Base-by-base conservation (phyloP, 805 yeast genomes). In the Pichia cephalocereana region DNA sequence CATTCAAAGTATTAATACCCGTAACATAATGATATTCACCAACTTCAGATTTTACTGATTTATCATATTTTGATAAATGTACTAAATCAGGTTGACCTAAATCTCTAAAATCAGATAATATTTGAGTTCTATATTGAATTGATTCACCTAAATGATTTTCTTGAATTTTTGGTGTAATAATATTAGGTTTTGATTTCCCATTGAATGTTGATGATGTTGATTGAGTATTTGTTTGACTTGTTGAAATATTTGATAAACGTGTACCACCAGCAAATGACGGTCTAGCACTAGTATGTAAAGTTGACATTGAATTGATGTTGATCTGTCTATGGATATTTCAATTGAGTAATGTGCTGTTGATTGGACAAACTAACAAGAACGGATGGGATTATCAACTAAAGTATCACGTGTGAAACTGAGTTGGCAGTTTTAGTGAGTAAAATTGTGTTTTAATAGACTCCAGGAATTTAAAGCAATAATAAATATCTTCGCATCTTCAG, bases 31-130 rank as follows among this genome's bases (percentile, higher is more conserved):
- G 83, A 53, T 76, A 78, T 34, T 77, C 72, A 10, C 82, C 80
- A 14, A 68, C 65, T 49, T 79, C 83, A 47, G 72, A 70, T 12
- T 63, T 66, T 18, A 68, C 62, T 42, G 70, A 65, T 48, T 68
- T 69, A 42, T 75, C 72, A 48, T 67, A 67, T 32, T 64, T 60
- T n/a, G 75, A 65, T n/a, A 71, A 54, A 55, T 74, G 84, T 3
- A 82, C 79, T 49, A 85, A 67, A 63, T 86, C 95, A 4, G 89
- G 83, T 2, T 89, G 86, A 0, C 95, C 95, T 23, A 83, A 59
- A n/a, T 80, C 81, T 46, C 61, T 64, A 51, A 73, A 74, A 9
- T 69, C 58, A 0, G 70, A 57, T 23, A 80, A 54, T 0, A 69
- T 54, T 4, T 61, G 57, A 5, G 77, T 72, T 44, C 86, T 69